Evolutionary conservation across 495 filamentous ascomycete genomes (phyloP).

Genomic region (Hypoxylon subgilvum): DNA sequence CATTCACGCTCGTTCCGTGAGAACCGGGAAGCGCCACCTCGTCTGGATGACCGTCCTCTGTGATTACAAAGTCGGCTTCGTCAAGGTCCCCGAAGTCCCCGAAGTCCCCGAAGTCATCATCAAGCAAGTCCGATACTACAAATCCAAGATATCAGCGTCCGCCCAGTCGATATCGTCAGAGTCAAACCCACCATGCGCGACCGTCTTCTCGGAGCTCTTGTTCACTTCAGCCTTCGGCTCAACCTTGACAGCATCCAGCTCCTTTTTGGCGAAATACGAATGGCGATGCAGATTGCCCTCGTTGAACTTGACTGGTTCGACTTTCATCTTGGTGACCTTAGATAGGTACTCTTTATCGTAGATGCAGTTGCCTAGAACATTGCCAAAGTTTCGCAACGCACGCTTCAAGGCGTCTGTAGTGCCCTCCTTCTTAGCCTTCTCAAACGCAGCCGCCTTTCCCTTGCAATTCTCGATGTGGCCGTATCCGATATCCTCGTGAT

Average conservation of each 20-base stretch:
- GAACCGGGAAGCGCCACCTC: constrained; percentile 58
- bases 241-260: constrained; percentile 44
- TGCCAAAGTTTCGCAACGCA: constrained; percentile 89
- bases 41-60: constrained; percentile 66
- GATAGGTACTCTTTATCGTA: constrained; percentile 93
- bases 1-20: constrained; percentile 31
- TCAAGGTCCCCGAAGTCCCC: constrained; percentile 64
- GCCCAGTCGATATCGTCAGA: constrained; percentile 41
- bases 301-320: constrained; percentile 70
- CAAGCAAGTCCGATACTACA: constrained; percentile 36
- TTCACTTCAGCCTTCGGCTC: constrained; percentile 48
- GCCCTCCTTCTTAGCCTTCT: constrained; percentile 97
- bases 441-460: constrained; percentile 89
- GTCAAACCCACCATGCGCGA: constrained; percentile 36
- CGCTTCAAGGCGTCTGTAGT: constrained; percentile 94
- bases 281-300: constrained; percentile 80
- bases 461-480: constrained; percentile 95
- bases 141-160: constrained; percentile 40
- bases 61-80: constrained; percentile 72
- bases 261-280: constrained; percentile 73
- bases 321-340: constrained; percentile 83
- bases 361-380: constrained; percentile 94
- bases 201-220: constrained; percentile 23
- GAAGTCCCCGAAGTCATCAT: constrained; percentile 56
- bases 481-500: constrained; percentile 95